Percentiles rank a stretch among this genome's conserved stretches.
Evolutionary conservation across 2,329 filamentous ascomycete species (phyloP).

Genomic region (Elsinoe australis): DNA sequence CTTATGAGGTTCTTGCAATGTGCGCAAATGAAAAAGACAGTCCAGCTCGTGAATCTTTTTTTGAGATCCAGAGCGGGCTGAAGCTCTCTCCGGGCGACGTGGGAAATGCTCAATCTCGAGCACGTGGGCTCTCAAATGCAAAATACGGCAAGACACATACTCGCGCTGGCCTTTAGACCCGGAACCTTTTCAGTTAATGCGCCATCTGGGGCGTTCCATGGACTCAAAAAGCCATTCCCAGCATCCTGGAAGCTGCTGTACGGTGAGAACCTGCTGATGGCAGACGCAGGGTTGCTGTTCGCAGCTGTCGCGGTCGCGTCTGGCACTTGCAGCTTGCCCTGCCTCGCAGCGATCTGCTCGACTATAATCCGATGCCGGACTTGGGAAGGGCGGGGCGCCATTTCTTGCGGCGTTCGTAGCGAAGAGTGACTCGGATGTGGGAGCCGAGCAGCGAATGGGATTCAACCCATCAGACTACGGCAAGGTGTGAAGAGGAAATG

Average conservation of each 20-base stretch:
- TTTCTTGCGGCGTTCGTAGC: conserved; percentile 10
- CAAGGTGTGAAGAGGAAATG: not conserved
- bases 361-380: conserved; percentile 18
- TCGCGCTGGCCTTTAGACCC: conserved; percentile 9
- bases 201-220: conserved; percentile 2
- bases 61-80: not conserved
- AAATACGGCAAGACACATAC: not conserved
- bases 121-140: conserved; percentile 8
- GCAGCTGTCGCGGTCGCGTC: not conserved
- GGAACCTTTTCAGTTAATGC: conserved; percentile 7
- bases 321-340: conserved; percentile 4
- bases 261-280: conserved; percentile 9
- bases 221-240: conserved; percentile 11
- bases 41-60: not conserved
- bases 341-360: conserved; percentile 16
- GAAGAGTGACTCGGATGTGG: conserved; percentile 1
- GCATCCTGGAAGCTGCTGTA: not conserved
- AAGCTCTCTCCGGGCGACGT: too few relatives aligned
- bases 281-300: not conserved
- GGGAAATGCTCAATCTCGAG: too few relatives aligned
- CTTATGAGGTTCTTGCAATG: too few relatives aligned
- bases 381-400: conserved; percentile 17
- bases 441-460: conserved; percentile 14
- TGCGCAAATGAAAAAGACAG: too few relatives aligned
- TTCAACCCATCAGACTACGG: conserved; percentile 10